Percentiles rank a stretch among this genome's conserved stretches.
These are phyloP conservation scores for Epichloe gansuensis DNA, from an alignment of 2,329 filamentous ascomycete species.

Conservation along the genomic window DNA sequence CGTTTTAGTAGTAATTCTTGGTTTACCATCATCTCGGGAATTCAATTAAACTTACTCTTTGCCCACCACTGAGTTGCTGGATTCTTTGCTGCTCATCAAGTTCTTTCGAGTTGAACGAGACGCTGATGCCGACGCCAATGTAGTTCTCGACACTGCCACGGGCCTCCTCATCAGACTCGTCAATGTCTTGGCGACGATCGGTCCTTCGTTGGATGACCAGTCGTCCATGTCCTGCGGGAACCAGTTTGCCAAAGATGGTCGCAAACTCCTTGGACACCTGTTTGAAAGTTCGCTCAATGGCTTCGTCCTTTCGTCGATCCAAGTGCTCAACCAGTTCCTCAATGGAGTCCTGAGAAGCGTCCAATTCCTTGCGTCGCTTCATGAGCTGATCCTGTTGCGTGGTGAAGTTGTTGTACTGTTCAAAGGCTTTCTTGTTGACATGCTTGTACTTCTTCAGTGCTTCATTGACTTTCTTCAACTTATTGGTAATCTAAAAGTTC, in stretches of 20 bases:
- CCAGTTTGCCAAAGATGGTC: constrained; percentile 85
- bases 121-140: constrained; percentile 87
- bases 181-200: constrained; percentile 50
- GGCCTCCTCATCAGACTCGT: constrained; percentile 57
- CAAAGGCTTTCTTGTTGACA: constrained; percentile 98
- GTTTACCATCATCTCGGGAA: no score
- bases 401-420: constrained; percentile 97
- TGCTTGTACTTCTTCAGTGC: constrained; percentile 92
- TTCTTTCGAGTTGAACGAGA: constrained; percentile 97
- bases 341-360: constrained; percentile 76
- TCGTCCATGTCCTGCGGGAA: constrained; percentile 82
- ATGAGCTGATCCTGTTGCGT: constrained; percentile 79
- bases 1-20: no score
- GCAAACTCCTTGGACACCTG: constrained; percentile 92
- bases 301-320: constrained; percentile 92
- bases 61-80: constrained; percentile 90
- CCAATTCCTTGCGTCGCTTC: constrained; percentile 74
- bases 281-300: constrained; percentile 96
- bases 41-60: constrained; percentile 57
- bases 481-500: constrained; percentile 38
- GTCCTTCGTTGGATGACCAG: constrained; percentile 86
- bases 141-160: constrained; percentile 82
- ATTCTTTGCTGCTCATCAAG: constrained; percentile 93
- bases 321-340: constrained; percentile 85
- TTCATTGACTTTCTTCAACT: constrained; percentile 83